Percentiles rank a stretch among this genome's conserved stretches.
phyloP scores from a whole-genome alignment of 495 filamentous ascomycete species.

The Penicillium daleae region DNA sequence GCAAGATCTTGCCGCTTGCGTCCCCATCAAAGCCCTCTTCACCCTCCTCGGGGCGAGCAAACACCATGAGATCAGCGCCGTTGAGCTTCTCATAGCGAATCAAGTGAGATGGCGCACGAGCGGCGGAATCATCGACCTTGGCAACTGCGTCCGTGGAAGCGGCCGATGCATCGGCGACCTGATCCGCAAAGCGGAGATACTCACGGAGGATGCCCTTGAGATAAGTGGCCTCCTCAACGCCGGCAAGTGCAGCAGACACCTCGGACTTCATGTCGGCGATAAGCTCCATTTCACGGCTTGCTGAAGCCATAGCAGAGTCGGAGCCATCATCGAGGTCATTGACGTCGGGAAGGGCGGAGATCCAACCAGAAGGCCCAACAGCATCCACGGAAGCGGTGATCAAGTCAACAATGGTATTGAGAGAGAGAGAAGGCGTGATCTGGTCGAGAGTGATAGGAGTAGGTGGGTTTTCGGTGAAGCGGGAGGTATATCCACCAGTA shows the following conservation, averaged over 20 bases:
- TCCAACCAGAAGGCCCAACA: slow-evolving; percentile 82
- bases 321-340: slow-evolving; percentile 39
- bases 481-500: slow-evolving; percentile 47
- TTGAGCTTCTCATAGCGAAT: slow-evolving; percentile 48
- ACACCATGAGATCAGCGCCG: slow-evolving; percentile 48
- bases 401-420: slow-evolving; percentile 61
- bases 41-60: slow-evolving; percentile 34
- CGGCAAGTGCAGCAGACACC: slow-evolving; percentile 74
- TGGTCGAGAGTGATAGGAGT: slow-evolving; percentile 54
- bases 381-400: slow-evolving; percentile 80
- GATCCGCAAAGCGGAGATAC: slow-evolving; percentile 66
- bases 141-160: slow-evolving; percentile 14
- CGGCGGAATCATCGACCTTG: slow-evolving; percentile 19
- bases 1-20: slow-evolving; percentile 49
- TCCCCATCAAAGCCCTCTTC: slow-evolving; percentile 44
- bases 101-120: slow-evolving; percentile 24
- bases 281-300: slow-evolving; percentile 59
- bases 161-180: slow-evolving; percentile 31
- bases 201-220: slow-evolving; percentile 70
- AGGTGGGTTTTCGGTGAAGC: slow-evolving; percentile 49
- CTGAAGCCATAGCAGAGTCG: slow-evolving; percentile 52
- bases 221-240: slow-evolving; percentile 72
- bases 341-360: slow-evolving; percentile 52
- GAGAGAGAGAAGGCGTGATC: slow-evolving; percentile 53
- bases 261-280: slow-evolving; percentile 72